Base-by-base conservation (phyloP, 257 asterid genomes). In the Ehretia macrophylla region DNA sequence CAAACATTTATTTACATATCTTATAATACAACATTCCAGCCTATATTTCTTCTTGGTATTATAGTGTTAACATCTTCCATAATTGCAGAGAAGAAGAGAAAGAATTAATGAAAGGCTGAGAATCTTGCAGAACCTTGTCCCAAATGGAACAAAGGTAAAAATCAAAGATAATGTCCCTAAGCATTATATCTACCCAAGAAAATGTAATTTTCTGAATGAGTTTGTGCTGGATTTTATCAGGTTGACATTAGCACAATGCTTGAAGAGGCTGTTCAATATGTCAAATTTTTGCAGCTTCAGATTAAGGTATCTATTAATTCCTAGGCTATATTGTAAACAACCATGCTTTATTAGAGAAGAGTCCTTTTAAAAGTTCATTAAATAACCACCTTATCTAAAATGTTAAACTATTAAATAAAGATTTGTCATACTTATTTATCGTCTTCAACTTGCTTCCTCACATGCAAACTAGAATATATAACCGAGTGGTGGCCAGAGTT, bases 171-270 rank as follows among this genome's bases (percentile, higher is more conserved):
- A 17, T 12, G 14, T 8, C 51, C 1, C 0, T 38, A 5, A 22
- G 21, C 17, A 59, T 32, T 14, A n/a, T 52, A 52, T 21, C 8
- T 20, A 22, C 4, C 18, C 32, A 20, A 42, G 47, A 42, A 21
- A 52, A 18, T 20, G 16, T 23, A 63, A 63, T 14, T 57, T 16
- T 51, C n/a, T 35, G 6, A 51, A 35, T 21, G 23, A 49, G 32
- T 38, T 5, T 11, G 32, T 32, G 17, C 1, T 47, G 27, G 12
- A 37, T 50, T 51, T 17, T 32, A 20, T 40, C 68, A 81, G 86
- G 95, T 88, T 68, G 96, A 87, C 74, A 90, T 90, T 59, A 90
- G 98, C 81, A 87, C 98, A 60, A 90, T 90, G 98, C 91, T 90
- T 3, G 96, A 90, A 80, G 96, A 87, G 81, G 98, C 98, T 0